phyloP scores from a whole-genome alignment of 2,329 filamentous ascomycete genomes.

The Calonectria naviculata region DNA sequence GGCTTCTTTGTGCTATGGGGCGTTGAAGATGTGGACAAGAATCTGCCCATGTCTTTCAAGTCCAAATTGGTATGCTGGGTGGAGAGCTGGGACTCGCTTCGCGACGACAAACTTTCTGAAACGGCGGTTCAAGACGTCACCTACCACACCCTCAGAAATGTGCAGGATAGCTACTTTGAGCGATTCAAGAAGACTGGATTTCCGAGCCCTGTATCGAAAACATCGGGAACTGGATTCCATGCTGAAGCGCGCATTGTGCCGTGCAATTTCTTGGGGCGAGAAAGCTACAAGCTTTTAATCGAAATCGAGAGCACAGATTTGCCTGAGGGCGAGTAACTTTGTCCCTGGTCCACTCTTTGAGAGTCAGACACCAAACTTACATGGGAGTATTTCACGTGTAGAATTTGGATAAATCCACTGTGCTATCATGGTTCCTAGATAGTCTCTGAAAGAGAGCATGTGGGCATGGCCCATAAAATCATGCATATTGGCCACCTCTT shows the following conservation, averaged over 20 bases:
- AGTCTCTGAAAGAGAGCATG: too few species aligned
- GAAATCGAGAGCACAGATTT: background rate
- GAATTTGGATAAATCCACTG: too few species aligned
- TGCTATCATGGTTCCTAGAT: too few species aligned
- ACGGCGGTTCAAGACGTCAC: background rate
- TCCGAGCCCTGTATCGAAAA: background rate
- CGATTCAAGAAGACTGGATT: background rate
- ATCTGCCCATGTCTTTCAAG: background rate
- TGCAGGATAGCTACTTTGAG: background rate
- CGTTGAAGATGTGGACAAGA: background rate
- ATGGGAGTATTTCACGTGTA: too few species aligned
- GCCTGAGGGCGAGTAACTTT: too few species aligned
- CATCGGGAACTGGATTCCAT: background rate
- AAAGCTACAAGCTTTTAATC: background rate
- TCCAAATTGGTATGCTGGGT: background rate
- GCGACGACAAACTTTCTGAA: background rate
- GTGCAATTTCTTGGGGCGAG: background rate
- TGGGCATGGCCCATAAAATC: too few species aligned
- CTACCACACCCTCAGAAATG: background rate
- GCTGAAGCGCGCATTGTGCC: background rate
- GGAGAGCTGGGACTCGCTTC: background rate
- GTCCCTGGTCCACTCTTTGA: too few species aligned
- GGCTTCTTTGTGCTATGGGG: slow-evolving; percentile 9
- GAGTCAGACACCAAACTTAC: too few species aligned
- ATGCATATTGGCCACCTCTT: too few species aligned